These are phyloP conservation scores for Mucor irregularis DNA, from an alignment of 371 early-diverging fungal genomes.

Conservation along the genomic window DNA sequence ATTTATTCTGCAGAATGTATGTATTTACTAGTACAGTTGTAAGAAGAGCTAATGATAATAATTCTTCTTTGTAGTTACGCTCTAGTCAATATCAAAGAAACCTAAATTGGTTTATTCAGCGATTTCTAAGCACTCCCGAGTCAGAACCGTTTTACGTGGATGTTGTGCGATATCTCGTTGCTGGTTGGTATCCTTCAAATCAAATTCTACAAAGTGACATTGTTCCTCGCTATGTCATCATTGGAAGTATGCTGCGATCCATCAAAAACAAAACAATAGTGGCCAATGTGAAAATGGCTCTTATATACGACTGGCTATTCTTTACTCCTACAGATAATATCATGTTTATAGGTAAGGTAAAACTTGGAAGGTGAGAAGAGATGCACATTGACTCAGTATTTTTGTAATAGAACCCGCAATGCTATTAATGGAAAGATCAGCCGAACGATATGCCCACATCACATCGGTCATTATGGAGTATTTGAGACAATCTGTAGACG, in stretches of 20 bases:
- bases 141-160: constrained; percentile 67
- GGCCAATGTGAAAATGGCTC: constrained; percentile 69
- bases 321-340: constrained; percentile 69
- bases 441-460: constrained; percentile 66
- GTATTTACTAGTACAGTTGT: not conserved
- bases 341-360: constrained; percentile 69
- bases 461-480: constrained; percentile 69
- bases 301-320: constrained; percentile 83
- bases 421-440: constrained; percentile 70
- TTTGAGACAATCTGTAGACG: constrained; percentile 55
- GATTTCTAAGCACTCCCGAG: constrained; percentile 61
- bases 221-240: constrained; percentile 76
- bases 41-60: not conserved
- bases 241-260: constrained; percentile 61
- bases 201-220: constrained; percentile 71
- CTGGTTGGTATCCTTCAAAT: constrained; percentile 81
- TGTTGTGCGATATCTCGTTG: constrained; percentile 75
- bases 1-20: constrained; percentile 69
- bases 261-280: constrained; percentile 62
- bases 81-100: constrained; percentile 56
- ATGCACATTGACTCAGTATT: not conserved
- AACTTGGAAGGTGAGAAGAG: not conserved
- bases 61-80: constrained; percentile 43
- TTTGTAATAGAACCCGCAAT: constrained; percentile 64
- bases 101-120: constrained; percentile 67